Base-by-base conservation (phyloP, 768 basidiomycete genomes). In the Russula sp. region DNA sequence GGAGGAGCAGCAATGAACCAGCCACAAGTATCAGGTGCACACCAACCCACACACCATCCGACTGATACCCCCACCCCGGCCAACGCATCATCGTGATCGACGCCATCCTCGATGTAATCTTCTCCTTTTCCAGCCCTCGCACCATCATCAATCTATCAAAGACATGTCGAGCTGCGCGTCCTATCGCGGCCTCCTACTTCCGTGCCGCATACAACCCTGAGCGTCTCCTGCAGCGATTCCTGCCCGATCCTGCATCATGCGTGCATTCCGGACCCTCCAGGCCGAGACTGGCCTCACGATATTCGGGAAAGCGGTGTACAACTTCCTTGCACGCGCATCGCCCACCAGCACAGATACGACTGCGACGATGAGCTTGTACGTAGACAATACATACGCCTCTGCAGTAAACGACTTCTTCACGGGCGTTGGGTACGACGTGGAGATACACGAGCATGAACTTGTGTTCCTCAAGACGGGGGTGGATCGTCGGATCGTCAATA, bases 101-200 rank as follows among this genome's bases (percentile, higher is more conserved):
- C 72, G 54, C 75, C 78, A 69, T 79, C 85, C 71, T 75, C 32
- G 76, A 71, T n/a, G 73, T 76, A 24, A 71, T 73, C 57, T 80
- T 81, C 66, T 80, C 81, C 72, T 86, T 88, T 76, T 86, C 92
- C 1, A 82, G 72, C 49, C 87, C 84, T 38, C 78, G 76, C 22
- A 74, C 75, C 38, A 64, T 60, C 28, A 56, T 64, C n/a, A 10
- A 53, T 18, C 22, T 64, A 30, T 64, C 63, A 2, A 59, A 50
- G 22, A 60, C 63, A 32, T 60, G 63, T 28, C 63, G 46, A n/a
- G 58, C 63, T 3, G 53, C 59, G 22, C 36, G 22, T 1, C 63
- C 63, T 26, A 64, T 64, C n/a, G 59, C 63, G 7, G 63, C 63
- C 0, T 64, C 63, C 46, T 64, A 64, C 28, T 64, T 64, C 22